Evolutionary conservation across 768 basidiomycete genomes (phyloP), one percentile per base, ranked within the genome.

Genomic region (Lactarius sp.): DNA sequence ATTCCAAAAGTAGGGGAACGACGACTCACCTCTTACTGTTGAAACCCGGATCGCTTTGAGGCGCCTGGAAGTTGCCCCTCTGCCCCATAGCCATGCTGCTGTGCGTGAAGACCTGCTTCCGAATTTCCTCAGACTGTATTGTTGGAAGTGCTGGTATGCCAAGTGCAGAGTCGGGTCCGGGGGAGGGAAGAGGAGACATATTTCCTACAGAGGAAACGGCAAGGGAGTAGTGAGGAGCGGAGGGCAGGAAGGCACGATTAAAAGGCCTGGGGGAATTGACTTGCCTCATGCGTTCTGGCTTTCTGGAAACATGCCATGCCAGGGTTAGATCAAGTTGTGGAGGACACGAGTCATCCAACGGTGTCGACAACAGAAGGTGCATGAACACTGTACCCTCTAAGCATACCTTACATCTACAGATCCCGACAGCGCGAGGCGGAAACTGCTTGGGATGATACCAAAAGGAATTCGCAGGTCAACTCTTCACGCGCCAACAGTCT

Each of bases 11-110:
- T 16, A 31, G 47, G 53, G 6, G 18, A 6, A 33, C 2, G 16
- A 50, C 4, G 41, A 14, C 46, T 34, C 12, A 47, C 62, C 34
- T 39, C 41, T 64, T 58, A 33, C 54, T 50, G 54, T 64, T 36
- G 13, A 12, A 3, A 12, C 16, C 22, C 14, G 42, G 37, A 42
- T 64, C 52, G 2, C 0, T 36, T 10, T 20, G 51, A 13, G 52
- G 36, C 5, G 37, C 46, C 46, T 64, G 56, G 20, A 54, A 59
- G 4, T 16, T 7, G 10, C 22, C 13, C 33, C 37, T 47, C 16
- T 46, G n/a, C 3, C 46, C 18, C 33, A 2, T 31, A 10, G 7
- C 13, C 27, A 58, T 14, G 27, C 51, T 59, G 37, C 10, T 52
- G 33, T 59, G 62, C 1, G 62, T 59, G 39, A 64, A 59, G 13